Evolutionary conservation across 768 basidiomycete species (phyloP).

Genomic region (Boletus sensibilis): DNA sequence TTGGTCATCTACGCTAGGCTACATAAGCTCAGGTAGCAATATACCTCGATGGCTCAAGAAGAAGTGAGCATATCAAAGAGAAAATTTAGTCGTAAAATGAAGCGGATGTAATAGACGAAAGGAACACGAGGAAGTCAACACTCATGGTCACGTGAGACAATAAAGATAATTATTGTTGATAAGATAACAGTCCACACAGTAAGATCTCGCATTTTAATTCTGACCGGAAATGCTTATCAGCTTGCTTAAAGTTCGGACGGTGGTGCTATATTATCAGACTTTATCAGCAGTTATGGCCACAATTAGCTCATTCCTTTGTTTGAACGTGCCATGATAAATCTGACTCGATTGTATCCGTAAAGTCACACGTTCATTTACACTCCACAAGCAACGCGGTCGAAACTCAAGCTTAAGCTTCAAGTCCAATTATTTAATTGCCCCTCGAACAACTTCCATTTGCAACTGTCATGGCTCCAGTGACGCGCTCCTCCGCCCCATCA

Average conservation of each 20-base stretch:
- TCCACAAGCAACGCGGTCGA: neutral
- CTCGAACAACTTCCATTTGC: neutral
- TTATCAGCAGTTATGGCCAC: neutral
- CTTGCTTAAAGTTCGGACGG: too few species aligned
- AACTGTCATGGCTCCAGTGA: conserved; percentile 24
- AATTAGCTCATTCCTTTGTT: neutral
- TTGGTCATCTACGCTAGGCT: too few species aligned
- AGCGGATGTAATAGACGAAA: too few species aligned
- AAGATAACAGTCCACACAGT: too few species aligned
- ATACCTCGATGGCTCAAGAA: too few species aligned
- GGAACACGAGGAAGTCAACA: too few species aligned
- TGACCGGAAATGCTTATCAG: neutral
- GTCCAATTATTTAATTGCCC: neutral
- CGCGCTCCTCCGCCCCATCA: conserved; percentile 32
- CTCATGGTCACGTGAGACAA: too few species aligned
- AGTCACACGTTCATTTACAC: neutral
- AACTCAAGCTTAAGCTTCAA: neutral
- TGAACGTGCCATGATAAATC: neutral
- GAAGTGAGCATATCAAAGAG: too few species aligned
- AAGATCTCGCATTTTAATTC: neutral
- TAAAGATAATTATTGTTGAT: too few species aligned
- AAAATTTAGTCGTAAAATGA: too few species aligned
- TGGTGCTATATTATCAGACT: neutral
- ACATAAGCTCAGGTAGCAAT: too few species aligned
- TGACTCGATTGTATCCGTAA: neutral